Evolutionary conservation across 345 rosid species (phyloP), one percentile per base, ranked within the genome.

Genomic region (Eucalyptus guilfoylei): DNA sequence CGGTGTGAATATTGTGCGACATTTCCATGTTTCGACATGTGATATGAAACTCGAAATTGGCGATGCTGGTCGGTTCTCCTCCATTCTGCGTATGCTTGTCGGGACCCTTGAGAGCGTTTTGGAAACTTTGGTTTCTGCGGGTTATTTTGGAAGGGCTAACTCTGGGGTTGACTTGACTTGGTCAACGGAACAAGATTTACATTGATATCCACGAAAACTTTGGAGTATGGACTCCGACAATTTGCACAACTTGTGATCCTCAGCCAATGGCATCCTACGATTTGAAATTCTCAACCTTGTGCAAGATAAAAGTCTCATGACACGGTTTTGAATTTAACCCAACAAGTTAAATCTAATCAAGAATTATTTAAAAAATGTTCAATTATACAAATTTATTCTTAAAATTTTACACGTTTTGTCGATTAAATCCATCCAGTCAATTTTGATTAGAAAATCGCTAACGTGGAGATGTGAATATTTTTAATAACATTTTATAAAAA

Each of bases 401-500:
- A 52, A 52, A 21, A 0, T 8, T 19, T 52, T 19, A 21, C 58
- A 52, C 2, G 2, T 21, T 52, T 21, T 52, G 58, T 52, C 58
- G 21, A 52, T 1, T 21, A 52, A 52, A 52, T 21, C 2, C 1
- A 21, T 52, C 58, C 0, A 0, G 9, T 9, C 58, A 52, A 52
- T 52, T 52, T 52, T 8, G 3, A 0, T 52, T 52, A 1, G 11
- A 52, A 52, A 8, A 7, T 52, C 5, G 0, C 1, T 52, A 52
- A 52, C 0, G 0, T 52, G 9, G 40, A n/a, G 24, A 52, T 0
- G 4, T 19, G 5, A 1, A 52, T 3, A 19, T 4, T 52, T 17
- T 52, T 3, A 52, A 19, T 52, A 52, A 52, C 7, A 19, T 19
- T 19, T 52, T 52, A 19, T 4, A 52, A 52, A 52, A 19, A 52